Percentiles rank a stretch among this genome's conserved stretches.
These are phyloP conservation scores for Pelargonium fulgidum DNA, from an alignment of 441 rosid genomes.

Conservation along the genomic window DNA sequence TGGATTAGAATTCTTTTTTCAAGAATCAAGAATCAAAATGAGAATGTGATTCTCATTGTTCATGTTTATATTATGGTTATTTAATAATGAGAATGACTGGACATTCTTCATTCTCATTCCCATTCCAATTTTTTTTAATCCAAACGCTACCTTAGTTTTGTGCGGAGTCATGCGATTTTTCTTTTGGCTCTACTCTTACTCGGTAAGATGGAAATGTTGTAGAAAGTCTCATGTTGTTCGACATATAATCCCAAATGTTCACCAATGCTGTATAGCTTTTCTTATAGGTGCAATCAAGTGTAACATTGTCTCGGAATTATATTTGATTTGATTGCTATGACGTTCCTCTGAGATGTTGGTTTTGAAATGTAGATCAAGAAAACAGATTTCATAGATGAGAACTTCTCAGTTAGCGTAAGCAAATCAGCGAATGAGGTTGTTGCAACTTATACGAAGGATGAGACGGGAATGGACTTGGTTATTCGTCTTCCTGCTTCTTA, in stretches of 20 bases:
- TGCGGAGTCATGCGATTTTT: not conserved
- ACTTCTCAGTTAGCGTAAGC: slow-evolving; percentile 76
- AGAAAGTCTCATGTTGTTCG: not conserved
- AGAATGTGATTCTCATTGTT: too few species aligned
- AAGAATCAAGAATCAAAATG: too few species aligned
- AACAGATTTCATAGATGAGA: slow-evolving; percentile 72
- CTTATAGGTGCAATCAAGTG: not conserved
- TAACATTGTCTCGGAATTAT: not conserved
- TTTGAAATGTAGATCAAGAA: slow-evolving; percentile 69
- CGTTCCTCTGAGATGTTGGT: slow-evolving; percentile 19
- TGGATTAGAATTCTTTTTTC: too few species aligned
- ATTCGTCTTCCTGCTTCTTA: slow-evolving; percentile 86
- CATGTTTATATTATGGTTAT: too few species aligned
- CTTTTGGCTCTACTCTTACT: not conserved
- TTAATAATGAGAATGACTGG: too few species aligned
- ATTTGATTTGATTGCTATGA: not conserved
- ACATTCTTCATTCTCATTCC: too few species aligned
- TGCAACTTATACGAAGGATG: slow-evolving; percentile 92
- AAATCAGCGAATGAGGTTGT: slow-evolving; percentile 92
- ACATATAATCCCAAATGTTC: not conserved
- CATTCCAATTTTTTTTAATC: too few species aligned
- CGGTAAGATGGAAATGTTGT: not conserved
- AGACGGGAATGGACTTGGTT: slow-evolving; percentile 89
- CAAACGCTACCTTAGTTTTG: too few species aligned
- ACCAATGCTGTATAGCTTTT: not conserved